Conservation (phyloP, 352 stramenopile species). For the Phytopythium helicoides region DNA sequence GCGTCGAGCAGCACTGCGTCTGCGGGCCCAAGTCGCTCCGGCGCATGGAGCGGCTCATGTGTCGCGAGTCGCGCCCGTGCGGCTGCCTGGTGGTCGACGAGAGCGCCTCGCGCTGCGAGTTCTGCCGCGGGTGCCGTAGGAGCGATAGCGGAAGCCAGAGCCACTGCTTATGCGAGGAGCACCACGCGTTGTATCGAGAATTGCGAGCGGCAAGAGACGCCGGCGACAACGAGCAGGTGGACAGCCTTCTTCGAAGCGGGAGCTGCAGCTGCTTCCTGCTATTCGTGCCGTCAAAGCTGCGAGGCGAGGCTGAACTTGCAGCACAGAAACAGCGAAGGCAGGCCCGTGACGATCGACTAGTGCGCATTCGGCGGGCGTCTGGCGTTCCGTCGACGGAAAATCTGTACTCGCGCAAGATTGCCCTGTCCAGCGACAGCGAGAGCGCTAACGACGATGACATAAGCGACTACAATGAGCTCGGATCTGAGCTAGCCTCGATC, state of each 20-base stretch:
- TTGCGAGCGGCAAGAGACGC: constrained; percentile 17
- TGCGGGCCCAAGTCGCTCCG: constrained; percentile 47
- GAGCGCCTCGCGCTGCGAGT: constrained; percentile 25
- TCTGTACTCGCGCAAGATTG: constrained; percentile 39
- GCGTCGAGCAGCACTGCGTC: constrained; percentile 40
- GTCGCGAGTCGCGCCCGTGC: constrained; percentile 64
- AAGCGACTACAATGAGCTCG: constrained; percentile 17
- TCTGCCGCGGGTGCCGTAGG: constrained; percentile 55
- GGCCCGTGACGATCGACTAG: constrained; percentile 14
- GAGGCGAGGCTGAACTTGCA: not conserved
- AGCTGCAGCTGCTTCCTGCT: constrained; percentile 43
- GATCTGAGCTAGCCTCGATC: constrained; percentile 14
- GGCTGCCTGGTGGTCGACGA: constrained; percentile 36
- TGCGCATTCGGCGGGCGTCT: constrained; percentile 27
- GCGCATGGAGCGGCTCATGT: constrained; percentile 24
- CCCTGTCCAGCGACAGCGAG: not conserved
- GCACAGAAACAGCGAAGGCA: not conserved
- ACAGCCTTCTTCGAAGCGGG: not conserved
- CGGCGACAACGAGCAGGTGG: not conserved
- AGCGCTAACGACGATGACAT: constrained; percentile 12
- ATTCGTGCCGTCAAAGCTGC: not conserved
- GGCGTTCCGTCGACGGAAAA: constrained; percentile 43
- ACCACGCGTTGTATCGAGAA: constrained; percentile 29
- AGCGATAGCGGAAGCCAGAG: constrained; percentile 18
- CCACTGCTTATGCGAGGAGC: constrained; percentile 65